Evolutionary conservation across 805 yeast species (phyloP).

Genomic region (Candida xiaguanensis): DNA sequence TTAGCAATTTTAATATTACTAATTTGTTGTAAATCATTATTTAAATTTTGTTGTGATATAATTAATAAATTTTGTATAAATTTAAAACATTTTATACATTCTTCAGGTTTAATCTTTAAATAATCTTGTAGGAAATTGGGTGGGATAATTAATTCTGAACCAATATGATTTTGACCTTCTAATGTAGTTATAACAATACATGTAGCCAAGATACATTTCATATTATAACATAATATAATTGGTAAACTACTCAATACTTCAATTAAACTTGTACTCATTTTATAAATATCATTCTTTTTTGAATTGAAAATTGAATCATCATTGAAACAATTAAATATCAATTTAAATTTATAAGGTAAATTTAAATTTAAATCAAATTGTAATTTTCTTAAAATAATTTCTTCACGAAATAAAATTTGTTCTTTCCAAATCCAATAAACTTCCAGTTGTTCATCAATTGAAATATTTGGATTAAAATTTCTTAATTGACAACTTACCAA

Average conservation of each 20-base stretch:
- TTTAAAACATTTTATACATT: constrained; percentile 23
- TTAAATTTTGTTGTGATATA: constrained; percentile 15
- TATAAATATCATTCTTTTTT: constrained; percentile 16
- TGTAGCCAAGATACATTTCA: constrained; percentile 29
- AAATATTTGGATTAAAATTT: constrained; percentile 19
- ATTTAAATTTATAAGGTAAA: constrained; percentile 36
- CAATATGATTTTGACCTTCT: constrained; percentile 20
- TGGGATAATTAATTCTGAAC: constrained; percentile 16
- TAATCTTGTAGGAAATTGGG: constrained; percentile 13
- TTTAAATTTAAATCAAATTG: constrained; percentile 38
- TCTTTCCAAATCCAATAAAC: constrained; percentile 45
- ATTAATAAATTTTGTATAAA: constrained; percentile 22
- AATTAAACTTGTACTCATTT: constrained; percentile 30
- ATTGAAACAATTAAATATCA: constrained; percentile 14
- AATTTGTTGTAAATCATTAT: constrained; percentile 17
- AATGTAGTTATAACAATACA: constrained; percentile 18
- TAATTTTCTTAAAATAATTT: constrained; percentile 33
- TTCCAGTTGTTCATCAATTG: constrained; percentile 36
- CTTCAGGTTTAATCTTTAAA: constrained; percentile 13
- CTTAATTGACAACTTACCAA: constrained; percentile 25
- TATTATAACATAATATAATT: constrained; percentile 31
- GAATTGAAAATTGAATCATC: constrained; percentile 11
- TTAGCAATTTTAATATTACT: constrained; percentile 23
- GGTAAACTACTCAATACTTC: constrained; percentile 40
- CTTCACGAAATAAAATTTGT: constrained; percentile 41